phyloP scores from a whole-genome alignment of 2,329 filamentous ascomycete genomes.

The Corniculantispora saksenae region DNA sequence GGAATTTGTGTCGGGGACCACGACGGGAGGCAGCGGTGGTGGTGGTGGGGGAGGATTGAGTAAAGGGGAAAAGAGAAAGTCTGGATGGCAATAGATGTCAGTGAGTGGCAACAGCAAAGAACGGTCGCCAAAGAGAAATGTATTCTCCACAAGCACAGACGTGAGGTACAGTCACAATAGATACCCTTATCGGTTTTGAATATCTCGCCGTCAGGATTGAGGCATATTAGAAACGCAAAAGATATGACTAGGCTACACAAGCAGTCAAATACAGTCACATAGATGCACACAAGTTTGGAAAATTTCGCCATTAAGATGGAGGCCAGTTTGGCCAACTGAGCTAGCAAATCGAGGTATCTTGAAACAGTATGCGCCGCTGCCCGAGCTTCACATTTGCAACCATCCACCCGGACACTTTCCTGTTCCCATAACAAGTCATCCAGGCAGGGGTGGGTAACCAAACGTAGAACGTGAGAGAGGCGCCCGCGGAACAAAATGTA shows the following conservation, averaged over 20 bases:
- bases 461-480: background rate
- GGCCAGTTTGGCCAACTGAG: constrained; percentile 13
- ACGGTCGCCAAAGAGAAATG: too few relatives aligned
- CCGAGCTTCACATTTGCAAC: constrained; percentile 20
- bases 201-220: too few relatives aligned
- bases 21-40: background rate
- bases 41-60: constrained; percentile 25
- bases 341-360: constrained; percentile 35
- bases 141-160: too few relatives aligned
- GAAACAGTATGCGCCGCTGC: constrained; percentile 29
- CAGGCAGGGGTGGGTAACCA: background rate
- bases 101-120: too few relatives aligned
- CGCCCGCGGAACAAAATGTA: constrained; percentile 2
- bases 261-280: constrained; percentile 7
- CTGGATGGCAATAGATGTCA: constrained; percentile 23
- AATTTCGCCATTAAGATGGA: constrained; percentile 20
- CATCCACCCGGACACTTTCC: background rate
- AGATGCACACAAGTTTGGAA: background rate
- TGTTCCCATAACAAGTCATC: background rate
- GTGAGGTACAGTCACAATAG: too few relatives aligned
- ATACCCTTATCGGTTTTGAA: too few relatives aligned
- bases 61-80: constrained; percentile 36
- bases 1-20: constrained; percentile 49
- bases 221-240: too few relatives aligned
- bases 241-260: too few relatives aligned